Evolutionary conservation across 768 basidiomycete species (phyloP).

Genomic region (Pleurotus giganteus): DNA sequence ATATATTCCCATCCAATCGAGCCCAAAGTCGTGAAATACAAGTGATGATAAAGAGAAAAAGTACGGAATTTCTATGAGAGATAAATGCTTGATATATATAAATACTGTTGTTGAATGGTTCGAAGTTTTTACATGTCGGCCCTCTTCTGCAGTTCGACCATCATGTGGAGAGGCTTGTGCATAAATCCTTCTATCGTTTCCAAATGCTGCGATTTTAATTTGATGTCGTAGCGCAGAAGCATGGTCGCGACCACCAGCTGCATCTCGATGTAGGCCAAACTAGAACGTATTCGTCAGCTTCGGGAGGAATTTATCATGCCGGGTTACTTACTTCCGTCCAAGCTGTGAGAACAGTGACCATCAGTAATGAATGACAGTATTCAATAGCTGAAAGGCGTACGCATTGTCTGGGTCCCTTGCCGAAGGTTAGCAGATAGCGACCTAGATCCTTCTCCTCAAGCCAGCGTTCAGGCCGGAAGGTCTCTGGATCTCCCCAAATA

Average conservation of each 20-base stretch:
- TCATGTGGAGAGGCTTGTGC: constrained; percentile 24
- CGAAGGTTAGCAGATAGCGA: constrained; percentile 28
- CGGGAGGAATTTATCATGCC: not conserved
- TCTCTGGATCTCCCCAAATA: constrained; percentile 32
- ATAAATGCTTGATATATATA: too few species aligned
- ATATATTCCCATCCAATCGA: not conserved
- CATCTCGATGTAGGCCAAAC: constrained; percentile 28
- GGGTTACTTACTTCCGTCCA: constrained; percentile 20
- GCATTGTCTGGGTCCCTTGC: constrained; percentile 30
- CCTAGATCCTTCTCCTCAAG: constrained; percentile 23
- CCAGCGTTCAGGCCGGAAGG: constrained; percentile 36
- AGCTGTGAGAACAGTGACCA: constrained; percentile 12
- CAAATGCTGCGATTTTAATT: constrained; percentile 16
- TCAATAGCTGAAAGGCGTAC: constrained; percentile 15
- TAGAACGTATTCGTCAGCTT: constrained; percentile 12
- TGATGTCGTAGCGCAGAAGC: constrained; percentile 23
- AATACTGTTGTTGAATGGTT: not conserved
- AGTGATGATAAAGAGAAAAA: too few species aligned
- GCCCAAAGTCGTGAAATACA: too few species aligned
- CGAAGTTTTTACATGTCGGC: not conserved
- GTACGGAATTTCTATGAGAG: too few species aligned
- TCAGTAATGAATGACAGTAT: not conserved
- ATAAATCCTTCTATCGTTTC: constrained; percentile 27
- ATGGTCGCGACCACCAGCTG: constrained; percentile 22
- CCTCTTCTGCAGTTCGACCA: constrained; percentile 13